These are phyloP conservation scores for Phoma herbarum DNA, from an alignment of 2,329 filamentous ascomycete genomes.

Conservation along the genomic window DNA sequence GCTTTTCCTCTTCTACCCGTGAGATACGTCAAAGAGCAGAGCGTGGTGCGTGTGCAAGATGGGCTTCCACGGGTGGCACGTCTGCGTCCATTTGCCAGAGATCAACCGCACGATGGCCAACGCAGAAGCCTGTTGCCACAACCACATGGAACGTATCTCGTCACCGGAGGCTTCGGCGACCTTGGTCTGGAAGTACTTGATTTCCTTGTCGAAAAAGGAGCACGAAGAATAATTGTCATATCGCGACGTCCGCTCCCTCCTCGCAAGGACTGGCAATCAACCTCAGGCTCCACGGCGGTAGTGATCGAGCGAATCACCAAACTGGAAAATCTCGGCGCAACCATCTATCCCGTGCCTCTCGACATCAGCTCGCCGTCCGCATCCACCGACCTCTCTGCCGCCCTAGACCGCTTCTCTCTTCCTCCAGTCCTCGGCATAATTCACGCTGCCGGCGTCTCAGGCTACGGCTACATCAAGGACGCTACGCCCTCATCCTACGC, in stretches of 20 bases:
- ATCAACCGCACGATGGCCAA: constrained; percentile 16
- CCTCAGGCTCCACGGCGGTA: constrained; percentile 18
- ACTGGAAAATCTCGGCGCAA: constrained; percentile 39
- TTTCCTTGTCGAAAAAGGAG: constrained; percentile 54
- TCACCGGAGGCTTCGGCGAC: constrained; percentile 55
- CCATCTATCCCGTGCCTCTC: constrained; percentile 48
- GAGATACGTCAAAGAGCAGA: constrained; percentile 34
- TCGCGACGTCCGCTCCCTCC: constrained; percentile 52
- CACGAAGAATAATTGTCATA: constrained; percentile 53
- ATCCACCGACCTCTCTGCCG: constrained; percentile 24
- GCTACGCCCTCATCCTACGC: constrained; percentile 42
- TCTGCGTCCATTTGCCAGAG: constrained; percentile 39
- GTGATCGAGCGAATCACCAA: constrained; percentile 25
- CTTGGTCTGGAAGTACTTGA: constrained; percentile 52
- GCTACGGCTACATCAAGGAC: constrained; percentile 49
- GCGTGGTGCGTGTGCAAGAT: constrained; percentile 54
- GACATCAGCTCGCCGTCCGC: constrained; percentile 47
- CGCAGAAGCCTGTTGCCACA: constrained; percentile 30
- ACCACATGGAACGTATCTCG: constrained; percentile 55
- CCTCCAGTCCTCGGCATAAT: constrained; percentile 54
- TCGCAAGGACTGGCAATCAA: constrained; percentile 42
- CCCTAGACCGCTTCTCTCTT: constrained; percentile 47
- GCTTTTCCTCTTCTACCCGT: constrained; percentile 15
- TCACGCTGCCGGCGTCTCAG: constrained; percentile 54
- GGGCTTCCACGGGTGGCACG: constrained; percentile 48